These are phyloP conservation scores for Priceomyces fermenticarens DNA, from an alignment of 805 yeast genomes.

Conservation along the genomic window DNA sequence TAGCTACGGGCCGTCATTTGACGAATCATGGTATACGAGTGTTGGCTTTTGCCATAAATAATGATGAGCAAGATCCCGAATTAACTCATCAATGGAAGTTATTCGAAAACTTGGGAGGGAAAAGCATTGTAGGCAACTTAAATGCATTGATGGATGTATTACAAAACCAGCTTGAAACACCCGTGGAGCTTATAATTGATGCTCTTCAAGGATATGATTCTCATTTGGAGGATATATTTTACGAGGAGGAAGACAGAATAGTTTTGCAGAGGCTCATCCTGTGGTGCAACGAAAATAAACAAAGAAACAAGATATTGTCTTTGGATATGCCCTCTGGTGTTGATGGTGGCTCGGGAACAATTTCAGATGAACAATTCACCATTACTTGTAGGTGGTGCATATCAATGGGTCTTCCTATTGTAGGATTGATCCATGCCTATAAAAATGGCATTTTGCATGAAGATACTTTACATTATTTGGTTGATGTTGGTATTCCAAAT, in stretches of 20 bases:
- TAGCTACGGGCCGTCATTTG: constrained; percentile 77
- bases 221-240: constrained; percentile 56
- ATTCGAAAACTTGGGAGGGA: constrained; percentile 68
- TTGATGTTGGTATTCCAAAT: constrained; percentile 71
- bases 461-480: constrained; percentile 55
- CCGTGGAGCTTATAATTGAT: constrained; percentile 77
- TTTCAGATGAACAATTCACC: constrained; percentile 24
- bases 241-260: constrained; percentile 35
- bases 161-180: constrained; percentile 56
- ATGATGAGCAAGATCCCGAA: constrained; percentile 38
- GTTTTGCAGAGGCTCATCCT: constrained; percentile 45
- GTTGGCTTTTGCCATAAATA: constrained; percentile 44
- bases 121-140: constrained; percentile 38
- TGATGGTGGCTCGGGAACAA: constrained; percentile 75
- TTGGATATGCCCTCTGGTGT: constrained; percentile 80
- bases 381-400: constrained; percentile 57
- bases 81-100: constrained; percentile 51
- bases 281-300: constrained; percentile 61
- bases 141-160: constrained; percentile 31
- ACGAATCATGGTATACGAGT: constrained; percentile 72
- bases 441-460: constrained; percentile 44
- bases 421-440: constrained; percentile 60
- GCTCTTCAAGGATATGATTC: constrained; percentile 83
- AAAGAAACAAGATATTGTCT: constrained; percentile 51
- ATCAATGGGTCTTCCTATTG: constrained; percentile 71